phyloP scores from a whole-genome alignment of 441 rosid genomes.

The Pelargonium cotyledonis region DNA sequence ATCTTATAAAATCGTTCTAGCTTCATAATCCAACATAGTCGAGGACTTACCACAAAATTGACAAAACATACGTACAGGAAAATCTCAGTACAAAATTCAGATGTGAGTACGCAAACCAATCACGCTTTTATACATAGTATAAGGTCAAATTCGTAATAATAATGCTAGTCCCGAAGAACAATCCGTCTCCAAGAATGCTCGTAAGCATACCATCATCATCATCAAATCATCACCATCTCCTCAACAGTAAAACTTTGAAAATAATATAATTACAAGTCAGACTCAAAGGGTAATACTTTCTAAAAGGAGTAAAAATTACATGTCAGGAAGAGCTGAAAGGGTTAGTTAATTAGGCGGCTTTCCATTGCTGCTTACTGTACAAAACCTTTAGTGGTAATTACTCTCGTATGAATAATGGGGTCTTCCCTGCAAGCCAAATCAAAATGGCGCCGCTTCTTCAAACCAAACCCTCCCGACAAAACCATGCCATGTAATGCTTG shows the following conservation, averaged over 20 bases:
- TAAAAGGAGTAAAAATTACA: slow-evolving; percentile 40
- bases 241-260: background rate
- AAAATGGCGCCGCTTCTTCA: slow-evolving; percentile 14
- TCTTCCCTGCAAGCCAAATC: slow-evolving; percentile 14
- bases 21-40: no score
- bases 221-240: background rate
- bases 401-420: slow-evolving; percentile 14
- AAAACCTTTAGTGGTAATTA: slow-evolving; percentile 20
- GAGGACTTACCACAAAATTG: no score
- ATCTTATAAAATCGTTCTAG: no score
- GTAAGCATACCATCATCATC: background rate
- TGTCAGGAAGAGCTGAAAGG: slow-evolving; percentile 47
- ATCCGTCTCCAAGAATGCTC: background rate
- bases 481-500: slow-evolving; percentile 47
- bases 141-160: background rate
- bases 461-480: slow-evolving; percentile 37
- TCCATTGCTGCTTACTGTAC: slow-evolving; percentile 33
- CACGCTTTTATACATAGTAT: background rate
- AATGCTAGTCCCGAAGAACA: background rate
- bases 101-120: background rate
- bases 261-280: background rate
- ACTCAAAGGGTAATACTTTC: background rate
- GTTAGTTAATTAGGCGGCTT: slow-evolving; percentile 15
- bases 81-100: background rate
- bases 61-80: no score